Percentiles rank a stretch among this genome's conserved stretches.
These are phyloP conservation scores for Pseudogymnoascus sp. DNA, from an alignment of 2,329 filamentous ascomycete genomes.

Conservation along the genomic window DNA sequence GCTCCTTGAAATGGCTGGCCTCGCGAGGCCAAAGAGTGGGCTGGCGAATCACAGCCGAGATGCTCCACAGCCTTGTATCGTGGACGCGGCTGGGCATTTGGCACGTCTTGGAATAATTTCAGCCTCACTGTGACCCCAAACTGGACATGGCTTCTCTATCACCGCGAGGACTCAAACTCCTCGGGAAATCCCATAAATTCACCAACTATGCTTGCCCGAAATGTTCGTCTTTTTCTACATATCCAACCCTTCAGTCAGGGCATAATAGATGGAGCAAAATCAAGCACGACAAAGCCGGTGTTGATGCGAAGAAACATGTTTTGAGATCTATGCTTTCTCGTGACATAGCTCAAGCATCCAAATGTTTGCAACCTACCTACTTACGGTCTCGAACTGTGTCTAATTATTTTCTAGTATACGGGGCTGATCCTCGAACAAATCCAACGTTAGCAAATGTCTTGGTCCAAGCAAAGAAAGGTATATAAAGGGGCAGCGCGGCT, in stretches of 20 bases:
- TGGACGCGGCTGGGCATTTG: neutral
- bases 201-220: conserved; percentile 19
- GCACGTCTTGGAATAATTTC: conserved; percentile 9
- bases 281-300: conserved; percentile 84
- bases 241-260: conserved; percentile 46
- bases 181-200: neutral
- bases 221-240: conserved; percentile 35
- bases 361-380: conserved; percentile 42
- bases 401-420: conserved; percentile 49
- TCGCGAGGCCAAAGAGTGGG: conserved; percentile 7
- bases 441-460: conserved; percentile 66
- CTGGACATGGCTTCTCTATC: conserved; percentile 8
- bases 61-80: conserved; percentile 5
- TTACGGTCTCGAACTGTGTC: conserved; percentile 15
- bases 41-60: conserved; percentile 9
- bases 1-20: conserved; percentile 3
- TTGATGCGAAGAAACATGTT: conserved; percentile 69
- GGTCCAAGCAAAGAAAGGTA: conserved; percentile 68
- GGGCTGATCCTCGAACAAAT: conserved; percentile 65
- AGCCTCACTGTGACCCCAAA: neutral
- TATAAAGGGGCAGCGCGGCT: conserved; percentile 23
- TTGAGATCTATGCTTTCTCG: conserved; percentile 60
- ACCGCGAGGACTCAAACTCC: neutral
- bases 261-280: conserved; percentile 97
- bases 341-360: conserved; percentile 66